Conservation (phyloP, 116 monocot genomes). For the Phalaenopsis hybrid region DNA sequence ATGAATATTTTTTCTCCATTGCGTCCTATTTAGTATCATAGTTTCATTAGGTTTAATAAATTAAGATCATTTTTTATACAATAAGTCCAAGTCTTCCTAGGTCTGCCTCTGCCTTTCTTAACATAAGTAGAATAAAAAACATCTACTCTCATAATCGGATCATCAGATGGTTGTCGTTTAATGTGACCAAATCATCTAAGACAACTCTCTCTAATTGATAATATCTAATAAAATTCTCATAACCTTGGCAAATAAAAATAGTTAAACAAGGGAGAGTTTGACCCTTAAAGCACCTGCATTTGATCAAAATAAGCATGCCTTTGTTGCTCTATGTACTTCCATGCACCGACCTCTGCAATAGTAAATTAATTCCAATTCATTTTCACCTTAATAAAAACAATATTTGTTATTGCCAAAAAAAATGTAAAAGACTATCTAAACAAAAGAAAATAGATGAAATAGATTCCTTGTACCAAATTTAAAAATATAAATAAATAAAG, state of each 20-base stretch:
- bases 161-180: no score
- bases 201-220: not conserved
- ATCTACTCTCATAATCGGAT: no score
- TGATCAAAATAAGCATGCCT: conserved; percentile 92
- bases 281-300: conserved; percentile 75
- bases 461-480: conserved; percentile 1
- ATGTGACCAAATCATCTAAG: no score
- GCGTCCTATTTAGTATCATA: no score
- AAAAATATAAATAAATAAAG: not conserved
- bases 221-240: not conserved
- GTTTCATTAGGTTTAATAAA: no score
- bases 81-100: no score
- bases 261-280: not conserved
- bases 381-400: not conserved
- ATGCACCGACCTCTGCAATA: conserved; percentile 86
- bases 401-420: not conserved
- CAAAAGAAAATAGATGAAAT: not conserved
- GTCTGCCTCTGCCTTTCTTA: no score
- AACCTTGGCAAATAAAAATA: not conserved
- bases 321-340: conserved; percentile 86
- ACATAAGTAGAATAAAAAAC: no score
- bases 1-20: no score
- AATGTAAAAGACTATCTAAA: not conserved
- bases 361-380: not conserved
- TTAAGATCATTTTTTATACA: no score